Evolutionary conservation across 192 early-diverging fungal genomes (phyloP).

Genomic region (Coemansia sp.): DNA sequence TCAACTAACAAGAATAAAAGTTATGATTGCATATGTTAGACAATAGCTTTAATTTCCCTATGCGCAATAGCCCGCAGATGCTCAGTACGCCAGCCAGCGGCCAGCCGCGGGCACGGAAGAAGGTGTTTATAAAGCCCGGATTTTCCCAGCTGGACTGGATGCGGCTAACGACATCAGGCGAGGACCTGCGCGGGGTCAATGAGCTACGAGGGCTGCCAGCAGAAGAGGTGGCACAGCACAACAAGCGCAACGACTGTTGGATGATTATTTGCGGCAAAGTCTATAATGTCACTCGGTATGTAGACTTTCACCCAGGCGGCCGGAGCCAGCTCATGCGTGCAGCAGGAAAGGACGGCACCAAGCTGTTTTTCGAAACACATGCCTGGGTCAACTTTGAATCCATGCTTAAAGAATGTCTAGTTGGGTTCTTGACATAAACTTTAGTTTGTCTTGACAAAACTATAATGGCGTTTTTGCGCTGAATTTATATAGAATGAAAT

Average conservation of each 20-base stretch:
- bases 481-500: neutral
- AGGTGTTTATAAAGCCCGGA: slow-evolving; percentile 83
- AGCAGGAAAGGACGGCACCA: slow-evolving; percentile 93
- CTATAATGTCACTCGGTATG: slow-evolving; percentile 87
- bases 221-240: slow-evolving; percentile 74
- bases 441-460: neutral
- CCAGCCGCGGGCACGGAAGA: slow-evolving; percentile 52
- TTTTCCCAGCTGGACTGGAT: slow-evolving; percentile 94
- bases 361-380: slow-evolving; percentile 84
- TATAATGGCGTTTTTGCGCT: too few relatives aligned
- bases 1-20: too few relatives aligned
- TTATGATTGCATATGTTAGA: too few relatives aligned
- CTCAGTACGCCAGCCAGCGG: slow-evolving; percentile 14
- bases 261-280: slow-evolving; percentile 86
- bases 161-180: slow-evolving; percentile 71
- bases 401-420: slow-evolving; percentile 79
- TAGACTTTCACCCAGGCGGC: slow-evolving; percentile 92
- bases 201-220: slow-evolving; percentile 57
- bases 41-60: slow-evolving; percentile 20
- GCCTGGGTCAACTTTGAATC: slow-evolving; percentile 94
- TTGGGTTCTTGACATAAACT: slow-evolving; percentile 49
- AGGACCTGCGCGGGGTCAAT: slow-evolving; percentile 57
- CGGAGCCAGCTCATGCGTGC: slow-evolving; percentile 70
- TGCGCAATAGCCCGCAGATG: slow-evolving; percentile 49
- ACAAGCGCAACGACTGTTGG: slow-evolving; percentile 80